Conservation (phyloP, 768 basidiomycete genomes). For the Suillus subalutaceus region DNA sequence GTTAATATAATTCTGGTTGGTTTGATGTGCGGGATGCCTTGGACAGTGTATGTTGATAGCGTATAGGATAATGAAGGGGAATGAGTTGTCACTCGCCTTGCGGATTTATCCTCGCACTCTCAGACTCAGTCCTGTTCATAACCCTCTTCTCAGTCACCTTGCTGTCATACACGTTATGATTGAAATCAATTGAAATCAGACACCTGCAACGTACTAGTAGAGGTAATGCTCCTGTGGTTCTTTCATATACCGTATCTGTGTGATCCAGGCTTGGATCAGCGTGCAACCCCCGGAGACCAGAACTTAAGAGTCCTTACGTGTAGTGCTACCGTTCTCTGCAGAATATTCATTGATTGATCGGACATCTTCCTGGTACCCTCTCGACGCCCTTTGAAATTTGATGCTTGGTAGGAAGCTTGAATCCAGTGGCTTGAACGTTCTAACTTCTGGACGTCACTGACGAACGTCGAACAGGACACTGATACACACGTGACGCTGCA, state of each 20-base stretch:
- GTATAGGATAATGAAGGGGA: neutral
- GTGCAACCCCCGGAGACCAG: neutral
- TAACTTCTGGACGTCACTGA: too few species aligned
- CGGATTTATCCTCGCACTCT: neutral
- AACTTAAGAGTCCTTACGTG: neutral
- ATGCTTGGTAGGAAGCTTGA: neutral
- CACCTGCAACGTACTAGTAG: neutral
- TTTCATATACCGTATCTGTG: constrained; percentile 2
- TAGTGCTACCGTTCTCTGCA: neutral
- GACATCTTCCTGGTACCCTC: neutral
- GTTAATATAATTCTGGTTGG: neutral
- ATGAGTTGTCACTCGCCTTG: neutral
- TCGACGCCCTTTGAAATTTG: neutral
- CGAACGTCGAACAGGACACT: neutral
- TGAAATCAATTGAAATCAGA: neutral
- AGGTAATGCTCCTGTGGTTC: constrained; percentile 1
- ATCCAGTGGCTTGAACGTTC: neutral
- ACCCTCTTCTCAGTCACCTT: constrained; percentile 6
- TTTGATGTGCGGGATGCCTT: neutral
- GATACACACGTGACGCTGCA: neutral
- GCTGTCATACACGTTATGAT: neutral
- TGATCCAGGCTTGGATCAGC: neutral
- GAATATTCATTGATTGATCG: neutral
- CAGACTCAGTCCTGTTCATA: neutral
- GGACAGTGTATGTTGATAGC: neutral